phyloP scores from a whole-genome alignment of 306 rosid genomes.

The Dryas alaskensis region DNA sequence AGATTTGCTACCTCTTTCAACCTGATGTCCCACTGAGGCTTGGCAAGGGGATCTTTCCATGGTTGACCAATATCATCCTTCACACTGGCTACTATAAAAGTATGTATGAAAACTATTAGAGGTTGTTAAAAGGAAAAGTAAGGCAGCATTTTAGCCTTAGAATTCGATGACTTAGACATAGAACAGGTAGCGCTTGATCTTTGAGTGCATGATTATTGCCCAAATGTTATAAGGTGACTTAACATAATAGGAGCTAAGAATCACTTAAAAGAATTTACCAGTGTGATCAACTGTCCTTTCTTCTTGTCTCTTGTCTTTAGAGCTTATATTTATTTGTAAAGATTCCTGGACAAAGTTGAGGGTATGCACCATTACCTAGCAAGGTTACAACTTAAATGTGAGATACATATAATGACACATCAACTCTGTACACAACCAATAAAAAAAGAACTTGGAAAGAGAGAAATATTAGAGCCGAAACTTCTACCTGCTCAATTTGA shows the following conservation, averaged over 20 bases:
- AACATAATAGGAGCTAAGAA: conserved; percentile 1
- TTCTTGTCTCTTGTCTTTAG: conserved; percentile 12
- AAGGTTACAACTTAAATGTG: conserved; percentile 13
- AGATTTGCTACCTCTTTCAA: conserved; percentile 11
- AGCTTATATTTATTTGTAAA: neutral
- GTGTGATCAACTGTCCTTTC: neutral
- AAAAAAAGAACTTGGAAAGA: conserved; percentile 1
- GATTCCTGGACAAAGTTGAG: conserved; percentile 48
- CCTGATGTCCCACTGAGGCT: conserved; percentile 15
- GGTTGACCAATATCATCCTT: neutral
- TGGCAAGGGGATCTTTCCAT: conserved; percentile 14
- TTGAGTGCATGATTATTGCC: neutral
- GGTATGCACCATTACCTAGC: conserved; percentile 4
- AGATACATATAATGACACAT: neutral
- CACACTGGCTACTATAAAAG: neutral
- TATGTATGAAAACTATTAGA: neutral
- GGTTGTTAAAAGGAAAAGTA: neutral
- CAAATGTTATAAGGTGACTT: neutral
- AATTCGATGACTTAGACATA: neutral
- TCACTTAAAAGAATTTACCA: conserved; percentile 31
- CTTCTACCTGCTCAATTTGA: neutral
- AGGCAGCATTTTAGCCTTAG: neutral
- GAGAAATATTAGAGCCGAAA: conserved; percentile 6
- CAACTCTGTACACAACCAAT: conserved; percentile 5
- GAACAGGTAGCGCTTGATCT: neutral